Percentiles rank a stretch among this genome's conserved stretches.
Evolutionary conservation across 257 asterid species (phyloP).

Genomic region (Cinchona pubescens): DNA sequence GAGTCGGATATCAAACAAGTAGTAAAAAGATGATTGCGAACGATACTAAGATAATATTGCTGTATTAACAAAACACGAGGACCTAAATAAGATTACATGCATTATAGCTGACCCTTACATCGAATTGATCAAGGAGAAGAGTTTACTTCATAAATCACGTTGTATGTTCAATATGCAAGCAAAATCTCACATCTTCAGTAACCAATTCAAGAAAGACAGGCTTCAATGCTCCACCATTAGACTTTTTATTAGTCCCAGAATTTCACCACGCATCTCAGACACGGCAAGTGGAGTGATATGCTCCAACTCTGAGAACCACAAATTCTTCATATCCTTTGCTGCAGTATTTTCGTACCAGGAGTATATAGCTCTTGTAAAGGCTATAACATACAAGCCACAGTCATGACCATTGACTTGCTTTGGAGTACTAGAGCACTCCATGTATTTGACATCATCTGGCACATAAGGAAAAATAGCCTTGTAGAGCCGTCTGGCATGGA

Average conservation of each 20-base stretch:
- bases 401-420: conserved; percentile 62
- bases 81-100: neutral
- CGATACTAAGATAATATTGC: neutral
- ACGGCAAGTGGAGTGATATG: conserved; percentile 47
- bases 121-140: neutral
- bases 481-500: conserved; percentile 43
- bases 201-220: neutral
- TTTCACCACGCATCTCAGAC: conserved; percentile 50
- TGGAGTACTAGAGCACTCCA: conserved; percentile 42
- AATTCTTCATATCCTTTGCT: conserved; percentile 22
- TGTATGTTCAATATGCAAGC: neutral
- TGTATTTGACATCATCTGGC: conserved; percentile 27
- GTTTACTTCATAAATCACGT: neutral
- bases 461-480: conserved; percentile 33
- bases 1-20: neutral
- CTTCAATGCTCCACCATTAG: conserved; percentile 35
- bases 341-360: conserved; percentile 45
- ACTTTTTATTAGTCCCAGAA: conserved; percentile 45
- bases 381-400: conserved; percentile 73
- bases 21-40: neutral
- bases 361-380: conserved; percentile 61
- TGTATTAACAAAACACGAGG: neutral
- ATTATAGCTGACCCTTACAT: neutral
- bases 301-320: conserved; percentile 53
- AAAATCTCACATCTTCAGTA: neutral